phyloP scores from a whole-genome alignment of 1,284 basidiomycete genomes.

The Ustilago trichophora region DNA sequence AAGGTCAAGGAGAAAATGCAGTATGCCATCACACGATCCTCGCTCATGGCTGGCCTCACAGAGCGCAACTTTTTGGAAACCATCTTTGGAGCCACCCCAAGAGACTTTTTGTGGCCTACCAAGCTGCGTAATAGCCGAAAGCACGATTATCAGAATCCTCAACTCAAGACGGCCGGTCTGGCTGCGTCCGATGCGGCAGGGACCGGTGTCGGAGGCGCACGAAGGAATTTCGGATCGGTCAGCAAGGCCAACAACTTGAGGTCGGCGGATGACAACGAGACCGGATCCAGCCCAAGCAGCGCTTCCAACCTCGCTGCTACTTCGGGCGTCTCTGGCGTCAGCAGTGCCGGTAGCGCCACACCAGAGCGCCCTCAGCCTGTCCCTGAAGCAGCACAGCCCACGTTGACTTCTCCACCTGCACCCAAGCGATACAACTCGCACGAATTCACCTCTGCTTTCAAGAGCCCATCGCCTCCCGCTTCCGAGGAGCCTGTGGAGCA shows the following conservation, averaged over 20 bases:
- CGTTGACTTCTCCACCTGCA: slow-evolving; percentile 9
- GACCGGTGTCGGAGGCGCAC: slow-evolving; percentile 49
- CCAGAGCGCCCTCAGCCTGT: slow-evolving; percentile 16
- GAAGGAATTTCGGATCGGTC: slow-evolving; percentile 52
- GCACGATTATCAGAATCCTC: slow-evolving; percentile 63
- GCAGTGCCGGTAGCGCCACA: neutral
- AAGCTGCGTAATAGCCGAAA: slow-evolving; percentile 58
- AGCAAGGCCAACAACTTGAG: slow-evolving; percentile 28
- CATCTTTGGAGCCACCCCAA: slow-evolving; percentile 49
- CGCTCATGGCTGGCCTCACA: slow-evolving; percentile 47
- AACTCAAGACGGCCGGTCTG: slow-evolving; percentile 47
- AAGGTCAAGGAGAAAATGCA: slow-evolving; percentile 63
- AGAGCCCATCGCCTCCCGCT: slow-evolving; percentile 35
- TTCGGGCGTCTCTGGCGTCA: slow-evolving; percentile 22
- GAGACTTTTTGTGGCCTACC: slow-evolving; percentile 53
- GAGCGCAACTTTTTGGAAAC: slow-evolving; percentile 59
- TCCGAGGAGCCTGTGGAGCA: slow-evolving; percentile 7
- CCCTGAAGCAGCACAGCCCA: slow-evolving; percentile 22
- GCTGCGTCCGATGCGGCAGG: slow-evolving; percentile 56
- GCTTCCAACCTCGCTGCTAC: slow-evolving; percentile 8
- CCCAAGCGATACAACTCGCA: slow-evolving; percentile 50
- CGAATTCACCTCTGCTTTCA: slow-evolving; percentile 40
- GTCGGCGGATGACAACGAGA: slow-evolving; percentile 1
- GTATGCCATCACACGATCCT: slow-evolving; percentile 52
- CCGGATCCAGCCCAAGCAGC: too few species aligned